Evolutionary conservation across 768 basidiomycete species (phyloP), one percentile per base, ranked within the genome.

Genomic region (Panus rudis): DNA sequence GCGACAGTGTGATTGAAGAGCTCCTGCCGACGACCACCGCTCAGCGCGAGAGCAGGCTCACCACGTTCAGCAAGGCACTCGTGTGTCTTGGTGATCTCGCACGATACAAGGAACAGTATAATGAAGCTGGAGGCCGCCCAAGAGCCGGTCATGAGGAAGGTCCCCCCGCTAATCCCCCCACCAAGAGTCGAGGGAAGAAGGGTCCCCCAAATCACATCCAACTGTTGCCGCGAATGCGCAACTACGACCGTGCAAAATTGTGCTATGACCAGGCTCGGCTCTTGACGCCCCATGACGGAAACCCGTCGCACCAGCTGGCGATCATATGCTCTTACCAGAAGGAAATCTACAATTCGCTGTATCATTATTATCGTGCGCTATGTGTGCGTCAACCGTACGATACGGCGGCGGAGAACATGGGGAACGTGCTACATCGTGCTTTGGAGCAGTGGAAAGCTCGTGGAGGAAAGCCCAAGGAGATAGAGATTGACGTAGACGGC

Each of bases 81-180:
- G 81, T 97, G 16, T 94, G 87, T 60, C 73, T 93, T 7, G 96
- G 96, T 10, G 96, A 99, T 56, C 82, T 99, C 37, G 88, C 92
- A 46, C 76, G 96, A 31, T 99, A 99, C 64, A 75, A 84, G 45
- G 93, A 98, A 54, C 78, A 85, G 31, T 96, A 94, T 55, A 86
- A 81, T 54, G 89, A 91, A 49, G 63, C 71, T 39, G 73, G 76
- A 22, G 73, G 81, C 19, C 71, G 82, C 41, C 71, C 81, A 14
- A 75, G 70, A 52, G 81, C 77, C 0, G 82, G 83, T 14, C 80
- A 82, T 30, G 82, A 87, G 50, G 80, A 82, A 28, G 69, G 70
- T 1, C 56, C 63, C n/a, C 55, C 60, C 31, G 58, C 57, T 33
- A 47, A 40, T 4, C 55, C 27, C 0, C 43, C 64, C 45, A 53